Percentiles rank a stretch among this genome's conserved stretches.
Evolutionary conservation across 306 rosid species (phyloP).

Genomic region (Trifolium repens): DNA sequence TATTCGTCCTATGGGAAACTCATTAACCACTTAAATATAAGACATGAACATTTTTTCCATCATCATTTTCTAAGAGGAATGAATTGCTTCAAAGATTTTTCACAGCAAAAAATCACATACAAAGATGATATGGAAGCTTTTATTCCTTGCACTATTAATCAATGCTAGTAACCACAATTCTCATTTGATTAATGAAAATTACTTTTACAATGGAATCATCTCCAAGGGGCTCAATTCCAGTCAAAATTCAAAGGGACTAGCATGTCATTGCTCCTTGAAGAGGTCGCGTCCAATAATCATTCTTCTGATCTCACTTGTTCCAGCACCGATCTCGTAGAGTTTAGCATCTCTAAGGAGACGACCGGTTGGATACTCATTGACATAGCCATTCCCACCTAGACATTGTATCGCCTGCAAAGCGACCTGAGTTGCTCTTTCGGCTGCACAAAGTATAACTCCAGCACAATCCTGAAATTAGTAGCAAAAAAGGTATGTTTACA

Average conservation of each 20-base stretch:
- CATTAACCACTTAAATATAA: background rate
- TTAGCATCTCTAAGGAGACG: conserved; percentile 91
- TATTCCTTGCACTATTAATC: conserved; percentile 21
- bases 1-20: too few relatives aligned
- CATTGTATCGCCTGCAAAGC: conserved; percentile 96
- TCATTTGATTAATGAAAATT: conserved; percentile 35
- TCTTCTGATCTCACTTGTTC: conserved; percentile 92
- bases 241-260: conserved; percentile 10
- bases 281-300: conserved; percentile 92
- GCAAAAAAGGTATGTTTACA: background rate
- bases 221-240: conserved; percentile 11
- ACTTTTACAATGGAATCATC: conserved; percentile 33
- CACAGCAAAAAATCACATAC: background rate
- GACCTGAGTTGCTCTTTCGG: conserved; percentile 94
- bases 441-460: conserved; percentile 85
- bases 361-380: conserved; percentile 85
- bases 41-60: conserved; percentile 5
- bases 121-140: conserved; percentile 1
- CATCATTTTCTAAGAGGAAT: background rate
- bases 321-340: conserved; percentile 89
- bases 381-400: conserved; percentile 96
- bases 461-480: conserved; percentile 86
- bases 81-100: conserved; percentile 11
- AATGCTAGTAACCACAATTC: conserved; percentile 28
- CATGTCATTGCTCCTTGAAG: conserved; percentile 68